Evolutionary conservation across 2,329 filamentous ascomycete genomes (phyloP).

Genomic region (Cladosporium cucumerinum): DNA sequence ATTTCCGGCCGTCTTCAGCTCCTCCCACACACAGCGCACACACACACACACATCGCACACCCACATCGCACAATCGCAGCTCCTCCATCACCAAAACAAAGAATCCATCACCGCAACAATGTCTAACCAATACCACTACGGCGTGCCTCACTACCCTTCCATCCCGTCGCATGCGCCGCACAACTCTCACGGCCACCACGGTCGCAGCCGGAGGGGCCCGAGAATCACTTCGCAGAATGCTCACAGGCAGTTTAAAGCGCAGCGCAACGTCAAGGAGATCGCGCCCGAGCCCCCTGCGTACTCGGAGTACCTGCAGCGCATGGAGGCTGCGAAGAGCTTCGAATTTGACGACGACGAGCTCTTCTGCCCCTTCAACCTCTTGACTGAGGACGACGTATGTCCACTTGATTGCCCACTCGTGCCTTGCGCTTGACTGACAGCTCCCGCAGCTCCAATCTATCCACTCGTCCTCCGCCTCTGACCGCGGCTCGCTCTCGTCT

Average conservation of each 20-base stretch:
- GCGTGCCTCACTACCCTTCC: conserved; percentile 47
- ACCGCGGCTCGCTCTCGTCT: conserved; percentile 91
- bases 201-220: conserved; percentile 79
- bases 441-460: conserved; percentile 75
- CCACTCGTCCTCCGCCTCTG: conserved; percentile 74
- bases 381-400: conserved; percentile 88
- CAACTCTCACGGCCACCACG: conserved; percentile 71
- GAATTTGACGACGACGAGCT: conserved; percentile 94
- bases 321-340: conserved; percentile 88
- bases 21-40: conserved; percentile 13
- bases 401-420: conserved; percentile 17
- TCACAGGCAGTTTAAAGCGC: conserved; percentile 75
- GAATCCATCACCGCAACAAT: conserved; percentile 32
- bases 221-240: conserved; percentile 78
- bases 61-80: conserved; percentile 14
- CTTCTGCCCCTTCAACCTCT: conserved; percentile 80
- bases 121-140: conserved; percentile 49
- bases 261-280: conserved; percentile 77
- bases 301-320: conserved; percentile 76
- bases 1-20: conserved; percentile 16
- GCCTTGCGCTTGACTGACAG: conserved; percentile 33
- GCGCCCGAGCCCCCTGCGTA: conserved; percentile 73
- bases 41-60: conserved; percentile 11
- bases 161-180: conserved; percentile 53
- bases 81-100: conserved; percentile 15